These are phyloP conservation scores for Murraya koenigii DNA, from an alignment of 345 rosid genomes.

Conservation along the genomic window DNA sequence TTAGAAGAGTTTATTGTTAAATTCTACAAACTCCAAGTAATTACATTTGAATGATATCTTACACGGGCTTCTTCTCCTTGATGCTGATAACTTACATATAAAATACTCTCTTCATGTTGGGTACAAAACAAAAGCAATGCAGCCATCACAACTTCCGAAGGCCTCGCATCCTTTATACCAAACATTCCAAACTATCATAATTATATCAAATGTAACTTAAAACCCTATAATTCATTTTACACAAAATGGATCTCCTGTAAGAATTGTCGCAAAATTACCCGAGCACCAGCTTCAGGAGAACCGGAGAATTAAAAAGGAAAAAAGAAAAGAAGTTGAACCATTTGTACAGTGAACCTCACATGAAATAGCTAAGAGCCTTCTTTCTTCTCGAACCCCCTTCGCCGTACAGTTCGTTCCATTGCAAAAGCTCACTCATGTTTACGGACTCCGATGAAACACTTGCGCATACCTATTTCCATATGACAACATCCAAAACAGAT, in stretches of 20 bases:
- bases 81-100: conserved; percentile 25
- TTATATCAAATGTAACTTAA: conserved; percentile 21
- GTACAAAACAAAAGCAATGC: conserved; percentile 25
- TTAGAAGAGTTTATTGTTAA: neutral
- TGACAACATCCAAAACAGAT: neutral
- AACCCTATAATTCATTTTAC: conserved; percentile 40
- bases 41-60: conserved; percentile 22
- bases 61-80: conserved; percentile 17
- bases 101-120: conserved; percentile 14
- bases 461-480: conserved; percentile 60
- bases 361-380: conserved; percentile 77
- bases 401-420: conserved; percentile 89
- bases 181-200: conserved; percentile 24
- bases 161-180: conserved; percentile 26
- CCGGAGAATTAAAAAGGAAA: conserved; percentile 2
- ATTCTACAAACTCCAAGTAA: conserved; percentile 13
- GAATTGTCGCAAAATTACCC: conserved; percentile 29
- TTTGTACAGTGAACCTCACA: conserved; percentile 55
- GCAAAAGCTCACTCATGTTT: conserved; percentile 73
- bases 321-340: conserved; percentile 27
- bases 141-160: conserved; percentile 21
- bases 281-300: conserved; percentile 20
- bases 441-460: conserved; percentile 87
- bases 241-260: conserved; percentile 34
- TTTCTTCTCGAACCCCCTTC: conserved; percentile 89